Base-by-base conservation (phyloP, 2,329 filamentous ascomycete genomes). In the Botrytis porri region DNA sequence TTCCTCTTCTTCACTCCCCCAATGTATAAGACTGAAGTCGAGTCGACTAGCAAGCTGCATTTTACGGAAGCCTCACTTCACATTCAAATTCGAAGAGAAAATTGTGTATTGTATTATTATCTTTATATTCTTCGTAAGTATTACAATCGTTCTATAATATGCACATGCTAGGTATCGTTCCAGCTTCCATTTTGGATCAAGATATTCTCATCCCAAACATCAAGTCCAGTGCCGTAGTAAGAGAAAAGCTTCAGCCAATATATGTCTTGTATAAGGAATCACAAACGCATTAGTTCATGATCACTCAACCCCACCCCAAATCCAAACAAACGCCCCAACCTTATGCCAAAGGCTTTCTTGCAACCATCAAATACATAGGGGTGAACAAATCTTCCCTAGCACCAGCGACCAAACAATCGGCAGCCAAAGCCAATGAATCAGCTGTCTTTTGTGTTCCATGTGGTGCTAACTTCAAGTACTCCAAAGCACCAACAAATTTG, bases 351-450 rank as follows among this genome's bases (percentile, higher is more conserved):
- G 95, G 94, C 87, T 98, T 98, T 84, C 93, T 90, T 75, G 89
- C 95, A 75, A 98, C 89, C 93, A 98, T 97, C 80, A 98, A 86
- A 85, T 97, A 98, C 95, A 98, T 98, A 73, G 95, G 95, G 1
- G 95, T 98, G 84, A 98, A 98, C 35, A 98, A 88, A 82, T 97
- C 92, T 85, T 95, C 87, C 82, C 90, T 88, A 54, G 90, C 95
- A 83, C 95, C 95, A 64, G 92, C 93, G 37, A 97, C 95, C 69
- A 98, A 86, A 79, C 89, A 92, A 83, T 98, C 95, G 14, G 89
- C 94, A 39, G 93, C 95, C 74, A 90, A 80, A 9, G 92, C 94
- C 79, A 98, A 84, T 79, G 92, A 94, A 83, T 97, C 92, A 18
- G 94, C 95, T n/a, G 94, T 97, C 89, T 97, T 97, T 85, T 94